Evolutionary conservation across 2,329 filamentous ascomycete genomes (phyloP), one percentile per base, ranked within the genome.

Genomic region (Metarhizium robertsii): DNA sequence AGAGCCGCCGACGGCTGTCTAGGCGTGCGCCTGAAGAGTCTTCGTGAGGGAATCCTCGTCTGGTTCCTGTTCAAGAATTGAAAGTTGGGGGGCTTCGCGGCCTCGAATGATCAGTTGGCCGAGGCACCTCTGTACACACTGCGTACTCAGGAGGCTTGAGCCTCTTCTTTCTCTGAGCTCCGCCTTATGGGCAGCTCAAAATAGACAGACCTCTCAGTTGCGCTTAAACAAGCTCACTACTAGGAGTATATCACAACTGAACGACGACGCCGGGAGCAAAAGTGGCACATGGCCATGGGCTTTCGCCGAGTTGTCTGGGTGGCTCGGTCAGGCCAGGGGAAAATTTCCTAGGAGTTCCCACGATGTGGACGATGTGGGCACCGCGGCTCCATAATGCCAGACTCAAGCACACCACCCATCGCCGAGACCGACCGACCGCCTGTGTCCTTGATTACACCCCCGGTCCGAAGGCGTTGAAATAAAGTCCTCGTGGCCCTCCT

Each of bases 261-360:
- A 25, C 25, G 25, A 25, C 25, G 25, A 25, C 25, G 10, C 7
- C 32, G 10, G 32, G 32, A 34, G 32, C 32, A 34, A 34, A 34
- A 11, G 32, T 34, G 25, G 25, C 32, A 56, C 56, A 56, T 55
- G 55, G 53, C 52, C 53, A 53, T 30, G 20, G 32, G 14, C 29
- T n/a, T 50, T 16, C 25, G 49, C 32, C n/a, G 29, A 40, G 38
- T 40, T 8, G 30, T 38, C 40, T 25, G 11, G 14, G 25, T 53
- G 51, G 51, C 50, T 50, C 50, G 52, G 53, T 48, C 54, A 58
- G 45, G 52, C 56, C 58, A 59, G 55, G 59, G 59, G 58, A 53
- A 43, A 29, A 30, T 25, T 43, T 46, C 32, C 30, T 40, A 29
- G 43, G 57, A 56, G 47, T 51, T 58, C 57, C 55, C 57, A 60